A percentile compares a stretch with the other conserved stretches of the same genome.
phyloP scores from a whole-genome alignment of 1,139 yeast genomes.

The Magnusiomyces sp. region DNA sequence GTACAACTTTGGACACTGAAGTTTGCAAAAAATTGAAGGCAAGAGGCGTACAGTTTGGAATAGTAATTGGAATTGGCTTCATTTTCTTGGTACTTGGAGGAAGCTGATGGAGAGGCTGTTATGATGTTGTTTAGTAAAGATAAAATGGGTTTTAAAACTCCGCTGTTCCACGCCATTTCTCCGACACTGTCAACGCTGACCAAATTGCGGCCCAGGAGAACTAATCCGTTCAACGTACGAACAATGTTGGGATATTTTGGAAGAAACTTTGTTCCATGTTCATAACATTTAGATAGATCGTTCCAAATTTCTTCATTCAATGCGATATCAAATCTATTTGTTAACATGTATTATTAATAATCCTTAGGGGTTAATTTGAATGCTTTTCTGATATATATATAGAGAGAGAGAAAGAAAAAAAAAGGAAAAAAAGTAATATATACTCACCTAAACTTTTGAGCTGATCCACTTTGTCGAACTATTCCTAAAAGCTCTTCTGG shows the following conservation, averaged over 20 bases:
- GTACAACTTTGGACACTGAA: slow-evolving; percentile 10
- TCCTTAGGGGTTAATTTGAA: too few species aligned
- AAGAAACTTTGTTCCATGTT: slow-evolving; percentile 1
- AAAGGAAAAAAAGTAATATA: not conserved
- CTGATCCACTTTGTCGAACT: slow-evolving; percentile 12
- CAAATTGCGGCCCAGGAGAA: slow-evolving; percentile 20
- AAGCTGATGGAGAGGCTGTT: not conserved
- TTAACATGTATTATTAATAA: too few species aligned
- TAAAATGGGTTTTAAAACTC: slow-evolving; percentile 7
- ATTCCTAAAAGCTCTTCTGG: slow-evolving; percentile 8
- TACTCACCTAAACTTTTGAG: slow-evolving; percentile 10
- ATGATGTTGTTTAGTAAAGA: not conserved
- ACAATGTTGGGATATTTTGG: slow-evolving; percentile 5
- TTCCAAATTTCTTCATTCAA: slow-evolving; percentile 4
- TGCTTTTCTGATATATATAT: too few species aligned
- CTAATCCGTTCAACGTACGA: slow-evolving; percentile 18
- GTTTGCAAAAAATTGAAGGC: slow-evolving; percentile 20
- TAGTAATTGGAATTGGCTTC: not conserved
- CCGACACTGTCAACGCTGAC: slow-evolving; percentile 19
- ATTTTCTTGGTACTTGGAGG: not conserved
- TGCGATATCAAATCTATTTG: slow-evolving; percentile 7
- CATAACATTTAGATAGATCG: not conserved
- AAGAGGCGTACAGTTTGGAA: slow-evolving; percentile 14
- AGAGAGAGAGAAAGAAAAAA: too few species aligned
- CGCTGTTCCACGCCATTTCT: slow-evolving; percentile 15